phyloP scores from a whole-genome alignment of 345 rosid genomes.

The Murraya koenigii region DNA sequence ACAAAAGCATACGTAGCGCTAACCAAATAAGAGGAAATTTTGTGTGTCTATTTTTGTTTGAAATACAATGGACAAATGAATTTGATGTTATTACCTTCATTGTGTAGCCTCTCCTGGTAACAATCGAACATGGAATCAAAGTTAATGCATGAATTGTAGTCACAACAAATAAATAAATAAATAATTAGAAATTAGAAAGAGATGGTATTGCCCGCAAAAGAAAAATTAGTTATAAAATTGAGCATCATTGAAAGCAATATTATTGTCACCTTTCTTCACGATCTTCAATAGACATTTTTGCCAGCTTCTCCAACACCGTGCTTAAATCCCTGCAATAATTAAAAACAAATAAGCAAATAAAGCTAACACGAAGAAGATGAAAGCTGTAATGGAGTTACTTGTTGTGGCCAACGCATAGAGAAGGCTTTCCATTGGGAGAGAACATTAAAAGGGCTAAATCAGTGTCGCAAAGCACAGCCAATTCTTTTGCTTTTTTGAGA shows the following conservation, averaged over 20 bases:
- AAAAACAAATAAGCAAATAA: not conserved
- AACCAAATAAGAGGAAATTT: too few species aligned
- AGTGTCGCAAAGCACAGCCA: constrained; percentile 28
- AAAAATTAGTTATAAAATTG: too few species aligned
- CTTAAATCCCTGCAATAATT: constrained; percentile 9
- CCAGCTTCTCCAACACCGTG: constrained; percentile 14
- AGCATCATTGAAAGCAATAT: too few species aligned
- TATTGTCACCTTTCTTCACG: constrained; percentile 24
- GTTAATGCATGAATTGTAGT: too few species aligned
- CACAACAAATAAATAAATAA: too few species aligned
- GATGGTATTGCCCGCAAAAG: too few species aligned
- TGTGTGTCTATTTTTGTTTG: too few species aligned
- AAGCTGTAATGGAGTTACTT: constrained; percentile 5
- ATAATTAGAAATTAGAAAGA: too few species aligned
- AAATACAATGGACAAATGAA: not conserved
- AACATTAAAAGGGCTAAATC: constrained; percentile 29
- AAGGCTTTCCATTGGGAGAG: constrained; percentile 25
- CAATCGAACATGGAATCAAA: not conserved
- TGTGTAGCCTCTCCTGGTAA: constrained; percentile 24
- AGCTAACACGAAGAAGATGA: not conserved
- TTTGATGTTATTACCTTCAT: constrained; percentile 13
- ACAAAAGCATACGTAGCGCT: not conserved
- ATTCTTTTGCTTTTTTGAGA: constrained; percentile 40
- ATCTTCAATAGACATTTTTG: not conserved
- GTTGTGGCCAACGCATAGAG: constrained; percentile 23